A percentile compares a stretch with the other conserved stretches of the same genome.
Conservation (phyloP, 306 rosid genomes). For the Leucaena leucocephala region DNA sequence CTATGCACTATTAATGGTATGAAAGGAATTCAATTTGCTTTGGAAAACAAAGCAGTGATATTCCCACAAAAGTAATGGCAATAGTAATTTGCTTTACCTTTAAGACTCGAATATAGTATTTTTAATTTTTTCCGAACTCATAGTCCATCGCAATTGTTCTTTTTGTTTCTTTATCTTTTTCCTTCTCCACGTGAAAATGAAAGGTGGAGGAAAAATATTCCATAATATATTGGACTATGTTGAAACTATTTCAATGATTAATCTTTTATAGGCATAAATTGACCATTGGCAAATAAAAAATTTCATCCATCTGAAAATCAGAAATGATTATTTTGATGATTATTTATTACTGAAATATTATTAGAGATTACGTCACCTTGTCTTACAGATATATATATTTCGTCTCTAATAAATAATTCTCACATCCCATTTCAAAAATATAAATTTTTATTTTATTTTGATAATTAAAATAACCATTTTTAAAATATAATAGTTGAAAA, state of each 20-base stretch:
- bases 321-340: not conserved
- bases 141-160: conserved; percentile 14
- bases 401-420: too few species aligned
- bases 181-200: conserved; percentile 37
- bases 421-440: too few species aligned
- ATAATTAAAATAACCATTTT: too few species aligned
- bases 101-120: conserved; percentile 36
- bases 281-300: not conserved
- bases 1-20: conserved; percentile 3
- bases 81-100: conserved; percentile 38
- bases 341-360: not conserved
- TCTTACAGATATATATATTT: not conserved
- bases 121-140: not conserved
- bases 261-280: not conserved
- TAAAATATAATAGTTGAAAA: too few species aligned
- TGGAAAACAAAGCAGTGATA: conserved; percentile 30
- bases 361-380: not conserved
- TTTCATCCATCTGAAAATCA: not conserved
- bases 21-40: conserved; percentile 25
- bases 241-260: conserved; percentile 13
- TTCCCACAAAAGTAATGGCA: conserved; percentile 30
- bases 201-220: conserved; percentile 37
- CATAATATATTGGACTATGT: conserved; percentile 18
- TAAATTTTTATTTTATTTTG: too few species aligned
- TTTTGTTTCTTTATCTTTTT: conserved; percentile 32